Conservation (phyloP, 2,329 filamentous ascomycete genomes). For the Cercospora sp. region DNA sequence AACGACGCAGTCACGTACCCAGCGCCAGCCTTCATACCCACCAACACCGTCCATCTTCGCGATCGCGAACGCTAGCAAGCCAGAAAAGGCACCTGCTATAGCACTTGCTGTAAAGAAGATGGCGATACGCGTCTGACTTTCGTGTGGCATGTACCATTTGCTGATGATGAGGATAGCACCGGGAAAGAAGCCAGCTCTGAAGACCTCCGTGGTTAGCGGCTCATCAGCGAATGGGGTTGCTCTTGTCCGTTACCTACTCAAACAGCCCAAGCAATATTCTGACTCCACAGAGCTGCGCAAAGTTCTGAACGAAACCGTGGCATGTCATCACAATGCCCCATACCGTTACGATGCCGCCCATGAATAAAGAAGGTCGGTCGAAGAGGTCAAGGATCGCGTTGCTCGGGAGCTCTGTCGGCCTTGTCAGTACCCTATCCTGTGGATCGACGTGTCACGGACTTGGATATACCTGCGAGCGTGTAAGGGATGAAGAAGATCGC, state of each 20-base stretch:
- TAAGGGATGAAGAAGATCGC: background rate
- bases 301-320: background rate
- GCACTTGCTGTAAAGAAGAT: conserved; percentile 30
- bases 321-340: background rate
- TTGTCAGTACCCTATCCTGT: background rate
- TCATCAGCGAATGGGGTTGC: too few species aligned
- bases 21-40: conserved; percentile 26
- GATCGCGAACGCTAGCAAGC: conserved; percentile 32
- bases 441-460: too few species aligned
- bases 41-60: conserved; percentile 45
- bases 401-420: background rate
- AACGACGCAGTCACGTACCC: conserved; percentile 27
- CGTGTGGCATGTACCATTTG: conserved; percentile 26
- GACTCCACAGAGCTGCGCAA: background rate
- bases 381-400: background rate
- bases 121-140: conserved; percentile 30
- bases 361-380: background rate
- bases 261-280: background rate
- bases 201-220: background rate
- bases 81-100: conserved; percentile 29
- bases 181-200: background rate
- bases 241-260: background rate
- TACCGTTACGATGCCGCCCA: background rate
- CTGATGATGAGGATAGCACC: conserved; percentile 25
- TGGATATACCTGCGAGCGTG: background rate